A percentile compares a stretch with the other conserved stretches of the same genome.
phyloP scores from a whole-genome alignment of 2,329 filamentous ascomycete genomes.

The Calonectria multiphialidica region DNA sequence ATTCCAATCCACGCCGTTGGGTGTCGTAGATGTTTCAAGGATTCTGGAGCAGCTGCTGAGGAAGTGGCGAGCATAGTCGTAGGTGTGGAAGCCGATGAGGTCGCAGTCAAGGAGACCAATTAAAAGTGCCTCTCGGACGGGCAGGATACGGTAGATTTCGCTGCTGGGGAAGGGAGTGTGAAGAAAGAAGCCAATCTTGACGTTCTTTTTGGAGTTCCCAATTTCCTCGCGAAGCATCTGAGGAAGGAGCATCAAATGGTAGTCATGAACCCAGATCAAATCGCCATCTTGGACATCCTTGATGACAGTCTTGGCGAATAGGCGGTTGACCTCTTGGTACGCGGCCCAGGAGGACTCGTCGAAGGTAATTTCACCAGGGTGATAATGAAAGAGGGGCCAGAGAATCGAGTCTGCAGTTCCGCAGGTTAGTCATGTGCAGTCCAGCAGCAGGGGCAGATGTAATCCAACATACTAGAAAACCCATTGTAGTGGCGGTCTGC shows the following conservation, averaged over 20 bases:
- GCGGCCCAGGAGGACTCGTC: constrained; percentile 95
- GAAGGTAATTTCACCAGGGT: constrained; percentile 97
- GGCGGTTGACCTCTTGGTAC: constrained; percentile 91
- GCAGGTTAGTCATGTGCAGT: constrained; percentile 14
- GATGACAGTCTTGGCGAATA: constrained; percentile 90
- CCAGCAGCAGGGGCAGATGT: too few species aligned
- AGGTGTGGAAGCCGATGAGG: constrained; percentile 97
- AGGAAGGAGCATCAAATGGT: constrained; percentile 96
- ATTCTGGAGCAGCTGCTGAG: constrained; percentile 96
- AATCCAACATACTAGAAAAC: constrained; percentile 82
- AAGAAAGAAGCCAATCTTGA: constrained; percentile 98
- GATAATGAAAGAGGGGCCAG: constrained; percentile 99
- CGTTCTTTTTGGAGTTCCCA: constrained; percentile 83
- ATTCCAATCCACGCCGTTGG: constrained; percentile 92
- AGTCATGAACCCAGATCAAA: constrained; percentile 98
- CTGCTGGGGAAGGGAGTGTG: constrained; percentile 98
- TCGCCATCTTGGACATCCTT: constrained; percentile 93
- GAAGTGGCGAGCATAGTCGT: constrained; percentile 99
- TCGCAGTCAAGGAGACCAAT: constrained; percentile 92
- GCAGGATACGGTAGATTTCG: constrained; percentile 96
- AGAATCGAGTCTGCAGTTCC: constrained; percentile 84
- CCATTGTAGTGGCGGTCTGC: constrained; percentile 98
- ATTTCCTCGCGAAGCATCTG: constrained; percentile 95
- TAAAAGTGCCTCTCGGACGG: constrained; percentile 90
- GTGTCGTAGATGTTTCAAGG: constrained; percentile 82